Conservation (phyloP, 352 stramenopile species). For the Phytophthora meadii region DNA sequence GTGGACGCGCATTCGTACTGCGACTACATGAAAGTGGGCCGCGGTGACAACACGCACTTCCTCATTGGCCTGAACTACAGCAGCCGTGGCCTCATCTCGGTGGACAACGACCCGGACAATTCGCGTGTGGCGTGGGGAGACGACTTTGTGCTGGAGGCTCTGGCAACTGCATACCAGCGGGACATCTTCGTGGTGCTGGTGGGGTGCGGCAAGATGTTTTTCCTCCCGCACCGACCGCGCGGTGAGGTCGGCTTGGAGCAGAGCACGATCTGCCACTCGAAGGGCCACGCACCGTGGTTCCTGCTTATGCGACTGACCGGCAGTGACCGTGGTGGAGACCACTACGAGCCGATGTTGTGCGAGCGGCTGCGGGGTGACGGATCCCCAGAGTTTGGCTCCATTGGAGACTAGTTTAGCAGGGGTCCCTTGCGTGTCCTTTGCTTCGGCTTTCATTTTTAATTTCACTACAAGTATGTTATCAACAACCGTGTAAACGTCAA, state of each 20-base stretch:
- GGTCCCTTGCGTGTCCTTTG: slow-evolving; percentile 8
- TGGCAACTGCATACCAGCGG: slow-evolving; percentile 87
- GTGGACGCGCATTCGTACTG: slow-evolving; percentile 83
- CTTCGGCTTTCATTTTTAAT: slow-evolving; percentile 33
- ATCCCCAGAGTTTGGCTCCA: slow-evolving; percentile 84
- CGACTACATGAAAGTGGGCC: slow-evolving; percentile 87
- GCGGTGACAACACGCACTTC: slow-evolving; percentile 78
- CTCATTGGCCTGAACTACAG: slow-evolving; percentile 87
- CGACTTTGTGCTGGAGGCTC: slow-evolving; percentile 84
- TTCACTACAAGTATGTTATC: slow-evolving; percentile 33
- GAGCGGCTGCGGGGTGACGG: slow-evolving; percentile 84
- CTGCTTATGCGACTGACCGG: slow-evolving; percentile 88
- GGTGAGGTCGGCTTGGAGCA: slow-evolving; percentile 46
- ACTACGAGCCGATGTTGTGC: slow-evolving; percentile 90
- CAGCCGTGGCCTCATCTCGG: slow-evolving; percentile 73
- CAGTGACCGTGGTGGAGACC: slow-evolving; percentile 83
- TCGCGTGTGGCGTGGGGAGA: slow-evolving; percentile 87
- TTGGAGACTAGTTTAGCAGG: slow-evolving; percentile 64
- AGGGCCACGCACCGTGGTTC: slow-evolving; percentile 87
- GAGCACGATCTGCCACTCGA: slow-evolving; percentile 63
- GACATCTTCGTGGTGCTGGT: slow-evolving; percentile 91
- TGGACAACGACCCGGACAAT: slow-evolving; percentile 84
- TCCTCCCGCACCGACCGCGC: slow-evolving; percentile 81
- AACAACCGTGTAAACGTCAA: slow-evolving; percentile 13
- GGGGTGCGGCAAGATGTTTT: slow-evolving; percentile 90